Conservation (phyloP, 768 basidiomycete genomes). For the Hericium alpestre region DNA sequence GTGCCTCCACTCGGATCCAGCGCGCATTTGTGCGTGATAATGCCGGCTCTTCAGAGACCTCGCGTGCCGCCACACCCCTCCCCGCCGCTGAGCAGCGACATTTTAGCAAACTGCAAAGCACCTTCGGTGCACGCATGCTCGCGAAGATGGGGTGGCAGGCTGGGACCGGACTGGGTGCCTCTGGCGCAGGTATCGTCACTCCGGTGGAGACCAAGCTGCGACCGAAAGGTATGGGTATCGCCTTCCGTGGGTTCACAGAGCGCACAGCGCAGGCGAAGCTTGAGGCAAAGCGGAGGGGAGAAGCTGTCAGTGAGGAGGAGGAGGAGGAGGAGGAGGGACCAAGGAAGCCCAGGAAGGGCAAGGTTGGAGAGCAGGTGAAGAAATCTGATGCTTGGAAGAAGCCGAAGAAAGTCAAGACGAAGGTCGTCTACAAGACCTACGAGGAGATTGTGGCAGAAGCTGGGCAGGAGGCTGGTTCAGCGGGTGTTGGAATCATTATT, state of each 20-base stretch:
- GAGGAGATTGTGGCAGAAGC: constrained; percentile 91
- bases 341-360: constrained; percentile 39
- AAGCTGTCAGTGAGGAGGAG: constrained; percentile 67
- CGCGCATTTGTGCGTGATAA: constrained; percentile 48
- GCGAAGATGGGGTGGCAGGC: constrained; percentile 93
- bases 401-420: constrained; percentile 74
- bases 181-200: constrained; percentile 75
- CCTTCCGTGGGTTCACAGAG: constrained; percentile 79
- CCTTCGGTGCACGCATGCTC: constrained; percentile 83
- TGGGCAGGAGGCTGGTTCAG: constrained; percentile 38
- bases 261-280: constrained; percentile 75
- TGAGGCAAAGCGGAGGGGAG: constrained; percentile 70
- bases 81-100: constrained; percentile 63
- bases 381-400: constrained; percentile 78
- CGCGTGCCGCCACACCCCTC: constrained; percentile 42
- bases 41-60: constrained; percentile 25
- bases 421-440: constrained; percentile 90
- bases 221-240: constrained; percentile 80
- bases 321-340: constrained; percentile 55
- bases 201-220: constrained; percentile 81
- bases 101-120: constrained; percentile 65
- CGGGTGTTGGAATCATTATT: constrained; percentile 77
- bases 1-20: constrained; percentile 26
- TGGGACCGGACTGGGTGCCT: constrained; percentile 66
- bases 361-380: constrained; percentile 39